These are phyloP conservation scores for Linanthus parryae DNA, from an alignment of 148 eudicot genomes.

Conservation along the genomic window DNA sequence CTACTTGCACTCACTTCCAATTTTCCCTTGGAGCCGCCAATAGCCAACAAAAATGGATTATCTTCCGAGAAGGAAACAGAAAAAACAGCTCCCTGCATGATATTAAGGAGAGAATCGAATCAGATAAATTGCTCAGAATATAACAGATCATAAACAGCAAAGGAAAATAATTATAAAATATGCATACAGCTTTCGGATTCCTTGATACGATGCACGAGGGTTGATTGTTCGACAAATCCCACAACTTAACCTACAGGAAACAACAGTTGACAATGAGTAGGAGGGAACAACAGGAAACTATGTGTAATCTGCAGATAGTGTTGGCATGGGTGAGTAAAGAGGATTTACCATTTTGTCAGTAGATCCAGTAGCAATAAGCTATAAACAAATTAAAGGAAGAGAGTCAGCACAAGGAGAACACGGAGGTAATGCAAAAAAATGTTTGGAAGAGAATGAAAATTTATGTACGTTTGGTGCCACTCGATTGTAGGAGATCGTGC, in stretches of 20 bases:
- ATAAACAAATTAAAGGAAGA: conserved; percentile 1
- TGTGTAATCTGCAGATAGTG: too few relatives aligned
- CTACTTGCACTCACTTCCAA: conserved; percentile 44
- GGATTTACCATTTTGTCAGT: conserved; percentile 5
- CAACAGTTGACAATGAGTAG: background rate
- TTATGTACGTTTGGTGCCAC: conserved; percentile 57
- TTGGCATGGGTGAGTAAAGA: too few relatives aligned
- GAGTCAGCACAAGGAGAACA: background rate
- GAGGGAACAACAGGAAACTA: too few relatives aligned
- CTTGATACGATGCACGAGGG: conserved; percentile 40
- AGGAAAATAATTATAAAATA: background rate
- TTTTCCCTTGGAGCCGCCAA: conserved; percentile 90
- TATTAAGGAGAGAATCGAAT: conserved; percentile 2
- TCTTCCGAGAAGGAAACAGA: conserved; percentile 74
- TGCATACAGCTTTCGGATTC: conserved; percentile 81
- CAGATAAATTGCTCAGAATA: background rate
- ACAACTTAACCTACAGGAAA: conserved; percentile 1
- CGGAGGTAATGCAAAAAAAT: background rate
- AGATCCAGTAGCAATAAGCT: conserved; percentile 14
- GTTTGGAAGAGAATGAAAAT: background rate
- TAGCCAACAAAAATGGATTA: conserved; percentile 64
- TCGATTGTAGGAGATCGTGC: conserved; percentile 59
- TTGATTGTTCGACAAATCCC: conserved; percentile 13
- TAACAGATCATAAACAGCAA: background rate
- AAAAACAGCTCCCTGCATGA: conserved; percentile 79